These are phyloP conservation scores for Globisporangium sylvaticum DNA, from an alignment of 352 stramenopile species.

Conservation along the genomic window DNA sequence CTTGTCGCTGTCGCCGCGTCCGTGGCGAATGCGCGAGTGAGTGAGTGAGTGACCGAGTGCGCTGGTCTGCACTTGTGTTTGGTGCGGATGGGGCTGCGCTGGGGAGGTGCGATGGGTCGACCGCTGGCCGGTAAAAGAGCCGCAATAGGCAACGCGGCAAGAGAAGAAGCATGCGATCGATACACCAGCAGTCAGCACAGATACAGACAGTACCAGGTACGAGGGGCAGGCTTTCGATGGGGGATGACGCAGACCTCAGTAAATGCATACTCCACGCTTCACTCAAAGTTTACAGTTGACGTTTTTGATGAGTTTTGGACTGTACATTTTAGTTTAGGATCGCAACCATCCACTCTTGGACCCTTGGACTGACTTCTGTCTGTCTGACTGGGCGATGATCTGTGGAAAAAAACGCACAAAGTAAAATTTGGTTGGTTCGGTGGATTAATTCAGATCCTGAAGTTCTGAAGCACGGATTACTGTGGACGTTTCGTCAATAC, in stretches of 20 bases:
- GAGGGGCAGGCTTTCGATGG: background rate
- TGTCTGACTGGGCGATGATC: background rate
- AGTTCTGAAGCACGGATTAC: background rate
- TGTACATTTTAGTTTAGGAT: background rate
- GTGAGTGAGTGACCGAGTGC: background rate
- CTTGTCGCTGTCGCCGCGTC: background rate
- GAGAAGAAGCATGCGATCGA: background rate
- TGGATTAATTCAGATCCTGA: background rate
- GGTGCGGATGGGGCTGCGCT: background rate
- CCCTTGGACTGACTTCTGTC: too few species aligned
- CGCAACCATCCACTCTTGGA: too few species aligned
- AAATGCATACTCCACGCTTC: background rate
- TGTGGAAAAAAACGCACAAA: background rate
- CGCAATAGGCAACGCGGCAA: background rate
- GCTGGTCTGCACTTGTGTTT: background rate
- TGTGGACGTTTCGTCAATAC: background rate
- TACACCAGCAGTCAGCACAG: background rate
- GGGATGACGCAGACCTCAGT: background rate
- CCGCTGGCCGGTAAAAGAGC: background rate
- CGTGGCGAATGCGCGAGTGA: constrained; percentile 6
- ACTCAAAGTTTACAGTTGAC: background rate
- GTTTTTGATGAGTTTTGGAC: background rate
- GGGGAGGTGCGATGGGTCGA: background rate
- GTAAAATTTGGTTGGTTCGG: background rate
- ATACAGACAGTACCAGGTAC: background rate